These are phyloP conservation scores for Capronia americana DNA, from an alignment of 2,329 filamentous ascomycete genomes.

Conservation along the genomic window DNA sequence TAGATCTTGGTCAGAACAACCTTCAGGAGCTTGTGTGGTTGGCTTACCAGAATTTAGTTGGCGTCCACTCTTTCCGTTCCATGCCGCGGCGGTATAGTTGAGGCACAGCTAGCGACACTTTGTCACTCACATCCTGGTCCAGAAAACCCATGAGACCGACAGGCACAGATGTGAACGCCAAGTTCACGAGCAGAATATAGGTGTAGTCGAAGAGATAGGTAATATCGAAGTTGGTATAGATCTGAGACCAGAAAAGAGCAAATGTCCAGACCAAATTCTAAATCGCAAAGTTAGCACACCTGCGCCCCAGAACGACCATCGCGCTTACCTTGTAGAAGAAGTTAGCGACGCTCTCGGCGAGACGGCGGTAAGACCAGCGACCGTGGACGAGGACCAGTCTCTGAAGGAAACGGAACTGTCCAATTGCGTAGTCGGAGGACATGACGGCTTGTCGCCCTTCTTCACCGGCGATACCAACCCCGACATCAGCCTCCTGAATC, in stretches of 20 bases:
- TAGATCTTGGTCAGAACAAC: constrained; percentile 45
- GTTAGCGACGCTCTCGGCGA: constrained; percentile 93
- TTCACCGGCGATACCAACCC: constrained; percentile 91
- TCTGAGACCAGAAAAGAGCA: constrained; percentile 95
- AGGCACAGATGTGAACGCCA: constrained; percentile 93
- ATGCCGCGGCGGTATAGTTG: constrained; percentile 96
- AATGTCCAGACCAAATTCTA: constrained; percentile 98
- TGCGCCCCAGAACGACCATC: background rate
- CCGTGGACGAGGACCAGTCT: constrained; percentile 87
- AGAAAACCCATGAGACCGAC: constrained; percentile 95
- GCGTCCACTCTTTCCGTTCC: constrained; percentile 94
- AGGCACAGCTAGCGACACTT: constrained; percentile 89
- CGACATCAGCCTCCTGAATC: constrained; percentile 97
- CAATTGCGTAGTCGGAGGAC: constrained; percentile 95
- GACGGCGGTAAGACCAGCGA: constrained; percentile 91
- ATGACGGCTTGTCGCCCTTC: constrained; percentile 93
- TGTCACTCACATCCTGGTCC: constrained; percentile 95
- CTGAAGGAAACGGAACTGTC: constrained; percentile 88
- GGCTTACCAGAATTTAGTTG: constrained; percentile 89
- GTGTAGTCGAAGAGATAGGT: constrained; percentile 98
- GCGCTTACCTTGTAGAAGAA: constrained; percentile 91
- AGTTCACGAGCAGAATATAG: constrained; percentile 95
- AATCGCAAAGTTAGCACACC: constrained; percentile 42
- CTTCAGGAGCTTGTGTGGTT: background rate
- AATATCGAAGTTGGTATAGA: constrained; percentile 94